Percentiles rank a stretch among this genome's conserved stretches.
Evolutionary conservation across 2,329 filamentous ascomycete genomes (phyloP).

Genomic region (Drechslerella stenobrocha): DNA sequence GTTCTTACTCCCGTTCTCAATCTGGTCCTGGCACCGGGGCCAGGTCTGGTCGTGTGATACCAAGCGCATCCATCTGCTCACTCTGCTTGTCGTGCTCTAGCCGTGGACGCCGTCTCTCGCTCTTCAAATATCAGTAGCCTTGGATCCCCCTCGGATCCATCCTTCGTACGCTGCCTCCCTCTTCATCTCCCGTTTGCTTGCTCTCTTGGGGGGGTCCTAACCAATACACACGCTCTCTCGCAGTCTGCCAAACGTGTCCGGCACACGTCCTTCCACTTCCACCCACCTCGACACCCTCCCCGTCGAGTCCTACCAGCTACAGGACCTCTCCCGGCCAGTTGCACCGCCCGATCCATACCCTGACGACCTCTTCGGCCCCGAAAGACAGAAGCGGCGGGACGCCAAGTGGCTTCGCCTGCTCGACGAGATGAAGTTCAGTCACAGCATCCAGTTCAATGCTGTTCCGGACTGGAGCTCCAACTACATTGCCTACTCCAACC

Average conservation of each 20-base stretch:
- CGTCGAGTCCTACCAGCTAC: conserved; percentile 31
- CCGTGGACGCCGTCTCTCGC: neutral
- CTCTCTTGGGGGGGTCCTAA: neutral
- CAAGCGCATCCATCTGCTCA: neutral
- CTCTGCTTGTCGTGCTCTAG: neutral
- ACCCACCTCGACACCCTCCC: conserved; percentile 1
- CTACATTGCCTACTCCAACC: conserved; percentile 97
- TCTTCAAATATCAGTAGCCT: conserved; percentile 14
- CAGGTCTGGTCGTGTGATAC: conserved; percentile 8
- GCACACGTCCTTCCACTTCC: conserved; percentile 18
- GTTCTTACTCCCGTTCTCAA: conserved; percentile 1
- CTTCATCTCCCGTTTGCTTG: neutral
- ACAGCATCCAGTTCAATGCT: conserved; percentile 98
- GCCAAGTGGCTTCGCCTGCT: conserved; percentile 64
- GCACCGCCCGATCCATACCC: neutral
- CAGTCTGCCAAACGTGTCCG: conserved; percentile 33
- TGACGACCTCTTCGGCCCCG: conserved; percentile 12
- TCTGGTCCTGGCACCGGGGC: no score
- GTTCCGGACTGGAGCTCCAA: conserved; percentile 99
- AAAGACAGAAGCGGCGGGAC: conserved; percentile 48
- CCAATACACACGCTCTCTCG: neutral
- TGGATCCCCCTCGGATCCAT: conserved; percentile 28
- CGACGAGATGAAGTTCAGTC: conserved; percentile 96
- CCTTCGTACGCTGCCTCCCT: conserved; percentile 13
- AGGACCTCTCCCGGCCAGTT: conserved; percentile 16